Percentiles rank a stretch among this genome's conserved stretches.
Conservation (phyloP, 768 basidiomycete genomes). For the Hortiboletus campestris region DNA sequence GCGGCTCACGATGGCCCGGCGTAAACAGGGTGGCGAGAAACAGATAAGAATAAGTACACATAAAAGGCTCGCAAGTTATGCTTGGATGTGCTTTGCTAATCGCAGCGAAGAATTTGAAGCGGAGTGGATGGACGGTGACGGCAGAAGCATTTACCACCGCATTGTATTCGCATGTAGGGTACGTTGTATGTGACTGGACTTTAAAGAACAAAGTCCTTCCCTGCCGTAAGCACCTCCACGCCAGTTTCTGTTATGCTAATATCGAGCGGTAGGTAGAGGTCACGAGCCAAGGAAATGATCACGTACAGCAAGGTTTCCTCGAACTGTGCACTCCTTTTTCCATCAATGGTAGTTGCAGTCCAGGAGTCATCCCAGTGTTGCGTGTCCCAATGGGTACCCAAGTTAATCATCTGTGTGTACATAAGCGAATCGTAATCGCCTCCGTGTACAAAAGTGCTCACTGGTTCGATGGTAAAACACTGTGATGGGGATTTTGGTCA, state of each 20-base stretch:
- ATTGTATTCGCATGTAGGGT: slow-evolving; percentile 27
- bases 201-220: slow-evolving; percentile 31
- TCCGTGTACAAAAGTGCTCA: slow-evolving; percentile 31
- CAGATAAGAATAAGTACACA: slow-evolving; percentile 34
- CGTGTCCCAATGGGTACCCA: slow-evolving; percentile 73
- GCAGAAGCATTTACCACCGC: slow-evolving; percentile 12
- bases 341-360: slow-evolving; percentile 93
- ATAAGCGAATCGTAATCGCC: neutral
- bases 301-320: slow-evolving; percentile 94
- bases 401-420: slow-evolving; percentile 79
- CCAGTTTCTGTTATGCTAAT: slow-evolving; percentile 87
- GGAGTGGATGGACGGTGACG: slow-evolving; percentile 15
- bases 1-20: slow-evolving; percentile 25
- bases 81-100: slow-evolving; percentile 24
- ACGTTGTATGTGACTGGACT: slow-evolving; percentile 14
- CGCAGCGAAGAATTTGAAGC: slow-evolving; percentile 21
- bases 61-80: slow-evolving; percentile 22
- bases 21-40: slow-evolving; percentile 25
- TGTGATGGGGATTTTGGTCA: slow-evolving; percentile 23
- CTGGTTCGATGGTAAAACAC: slow-evolving; percentile 80
- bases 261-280: slow-evolving; percentile 15
- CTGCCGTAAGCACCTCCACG: slow-evolving; percentile 81
- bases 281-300: neutral
- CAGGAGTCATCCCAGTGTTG: slow-evolving; percentile 94
- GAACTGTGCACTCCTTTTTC: slow-evolving; percentile 91